phyloP scores from a whole-genome alignment of 2,329 filamentous ascomycete species.

The Emmonsiellopsis sp. region DNA sequence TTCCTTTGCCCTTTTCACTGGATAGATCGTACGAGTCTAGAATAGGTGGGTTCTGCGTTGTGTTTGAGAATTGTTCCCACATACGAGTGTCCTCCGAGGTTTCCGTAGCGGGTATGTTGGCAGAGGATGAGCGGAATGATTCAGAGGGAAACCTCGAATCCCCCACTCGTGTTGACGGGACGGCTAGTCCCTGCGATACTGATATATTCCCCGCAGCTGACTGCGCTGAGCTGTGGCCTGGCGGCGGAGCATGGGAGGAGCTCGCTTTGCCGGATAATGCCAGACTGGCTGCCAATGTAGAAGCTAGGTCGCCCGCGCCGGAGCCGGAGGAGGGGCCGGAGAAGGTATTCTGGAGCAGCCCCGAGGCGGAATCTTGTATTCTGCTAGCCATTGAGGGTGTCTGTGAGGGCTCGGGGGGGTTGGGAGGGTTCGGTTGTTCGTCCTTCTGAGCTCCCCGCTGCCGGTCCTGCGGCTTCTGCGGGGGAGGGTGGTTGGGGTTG shows the following conservation, averaged over 20 bases:
- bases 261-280: not conserved
- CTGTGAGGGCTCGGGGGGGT: not conserved
- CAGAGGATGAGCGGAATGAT: slow-evolving; percentile 16
- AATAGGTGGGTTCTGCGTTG: not conserved
- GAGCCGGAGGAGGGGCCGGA: slow-evolving; percentile 4
- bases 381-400: slow-evolving; percentile 7
- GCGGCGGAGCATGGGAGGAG: not conserved
- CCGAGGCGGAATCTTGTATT: slow-evolving; percentile 13
- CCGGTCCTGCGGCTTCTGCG: not conserved
- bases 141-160: slow-evolving; percentile 5
- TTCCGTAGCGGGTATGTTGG: not conserved
- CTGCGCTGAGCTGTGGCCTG: not conserved
- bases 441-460: not conserved
- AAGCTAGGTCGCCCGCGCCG: slow-evolving; percentile 4
- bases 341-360: slow-evolving; percentile 10
- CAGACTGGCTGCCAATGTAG: slow-evolving; percentile 3
- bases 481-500: not conserved
- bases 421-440: not conserved
- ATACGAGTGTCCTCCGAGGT: slow-evolving; percentile 11
- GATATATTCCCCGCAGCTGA: not conserved
- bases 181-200: not conserved
- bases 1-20: slow-evolving; percentile 12
- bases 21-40: not conserved
- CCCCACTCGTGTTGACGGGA: slow-evolving; percentile 6
- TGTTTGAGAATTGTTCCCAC: slow-evolving; percentile 18